Conservation (phyloP, 805 yeast species). For the Kazachstania viticola region DNA sequence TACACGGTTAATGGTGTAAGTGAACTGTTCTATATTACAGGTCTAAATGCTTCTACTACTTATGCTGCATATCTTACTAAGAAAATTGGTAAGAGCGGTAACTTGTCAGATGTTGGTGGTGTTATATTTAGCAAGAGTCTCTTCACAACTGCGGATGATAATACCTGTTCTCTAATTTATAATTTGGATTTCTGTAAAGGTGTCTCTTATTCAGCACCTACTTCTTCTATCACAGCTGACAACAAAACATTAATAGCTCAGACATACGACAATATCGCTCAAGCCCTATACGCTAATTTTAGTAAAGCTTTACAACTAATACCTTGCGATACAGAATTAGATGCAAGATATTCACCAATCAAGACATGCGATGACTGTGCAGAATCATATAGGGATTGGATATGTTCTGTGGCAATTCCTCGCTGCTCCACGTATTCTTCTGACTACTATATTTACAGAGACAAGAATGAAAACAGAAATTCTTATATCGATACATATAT, state of each 20-base stretch:
- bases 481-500: conserved; percentile 42
- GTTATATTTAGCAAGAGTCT: conserved; percentile 43
- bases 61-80: conserved; percentile 58
- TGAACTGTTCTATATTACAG: conserved; percentile 52
- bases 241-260: conserved; percentile 28
- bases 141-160: conserved; percentile 43
- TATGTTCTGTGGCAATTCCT: conserved; percentile 82
- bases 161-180: conserved; percentile 63
- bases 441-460: conserved; percentile 36
- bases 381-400: conserved; percentile 67
- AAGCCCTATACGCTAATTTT: conserved; percentile 48
- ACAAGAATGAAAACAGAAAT: conserved; percentile 45
- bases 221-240: conserved; percentile 27
- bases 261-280: conserved; percentile 57
- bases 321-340: conserved; percentile 59
- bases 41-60: conserved; percentile 45
- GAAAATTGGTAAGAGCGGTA: conserved; percentile 27
- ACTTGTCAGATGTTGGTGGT: conserved; percentile 41
- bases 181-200: conserved; percentile 65
- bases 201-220: conserved; percentile 85
- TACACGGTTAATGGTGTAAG: conserved; percentile 36
- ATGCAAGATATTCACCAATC: conserved; percentile 63
- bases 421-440: conserved; percentile 53
- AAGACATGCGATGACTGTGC: conserved; percentile 64
- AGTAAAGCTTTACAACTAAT: conserved; percentile 63